Evolutionary conservation across 768 basidiomycete genomes (phyloP).

Genomic region (Paxillus rubicundulus): DNA sequence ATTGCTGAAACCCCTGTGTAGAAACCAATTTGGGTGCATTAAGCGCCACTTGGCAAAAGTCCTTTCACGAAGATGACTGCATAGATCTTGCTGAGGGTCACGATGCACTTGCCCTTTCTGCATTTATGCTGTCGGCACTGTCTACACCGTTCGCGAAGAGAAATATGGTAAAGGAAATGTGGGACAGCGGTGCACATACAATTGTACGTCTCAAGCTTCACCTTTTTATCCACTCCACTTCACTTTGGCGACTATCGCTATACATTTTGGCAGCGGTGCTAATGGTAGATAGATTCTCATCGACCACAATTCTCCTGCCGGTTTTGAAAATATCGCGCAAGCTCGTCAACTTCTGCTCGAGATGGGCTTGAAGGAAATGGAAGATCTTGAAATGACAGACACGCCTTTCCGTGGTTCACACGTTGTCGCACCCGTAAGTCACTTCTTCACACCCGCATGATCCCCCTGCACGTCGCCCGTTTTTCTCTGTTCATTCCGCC

Average conservation of each 20-base stretch:
- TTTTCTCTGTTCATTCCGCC: slow-evolving; percentile 9
- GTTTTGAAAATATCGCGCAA: slow-evolving; percentile 77
- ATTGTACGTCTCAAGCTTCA: slow-evolving; percentile 46
- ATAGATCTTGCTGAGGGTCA: slow-evolving; percentile 42
- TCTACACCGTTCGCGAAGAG: slow-evolving; percentile 59
- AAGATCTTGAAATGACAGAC: slow-evolving; percentile 40
- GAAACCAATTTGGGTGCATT: slow-evolving; percentile 48
- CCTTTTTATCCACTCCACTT: neutral
- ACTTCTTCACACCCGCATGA: neutral
- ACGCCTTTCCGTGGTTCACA: slow-evolving; percentile 57
- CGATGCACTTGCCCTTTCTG: slow-evolving; percentile 70
- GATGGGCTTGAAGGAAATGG: slow-evolving; percentile 58
- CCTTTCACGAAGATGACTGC: slow-evolving; percentile 48
- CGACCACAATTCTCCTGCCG: slow-evolving; percentile 73
- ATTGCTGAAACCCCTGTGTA: slow-evolving; percentile 28
- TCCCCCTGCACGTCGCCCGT: neutral
- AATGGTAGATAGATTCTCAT: slow-evolving; percentile 63
- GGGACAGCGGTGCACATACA: slow-evolving; percentile 85
- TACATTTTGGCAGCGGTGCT: slow-evolving; percentile 1
- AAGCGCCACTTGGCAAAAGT: slow-evolving; percentile 53
- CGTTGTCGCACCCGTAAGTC: slow-evolving; percentile 83
- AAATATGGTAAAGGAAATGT: slow-evolving; percentile 76
- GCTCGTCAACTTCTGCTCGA: slow-evolving; percentile 72
- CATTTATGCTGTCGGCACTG: slow-evolving; percentile 81
- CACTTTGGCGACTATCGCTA: neutral